These are phyloP conservation scores for Ilyonectria destructans DNA, from an alignment of 2,329 filamentous ascomycete species.

Conservation along the genomic window DNA sequence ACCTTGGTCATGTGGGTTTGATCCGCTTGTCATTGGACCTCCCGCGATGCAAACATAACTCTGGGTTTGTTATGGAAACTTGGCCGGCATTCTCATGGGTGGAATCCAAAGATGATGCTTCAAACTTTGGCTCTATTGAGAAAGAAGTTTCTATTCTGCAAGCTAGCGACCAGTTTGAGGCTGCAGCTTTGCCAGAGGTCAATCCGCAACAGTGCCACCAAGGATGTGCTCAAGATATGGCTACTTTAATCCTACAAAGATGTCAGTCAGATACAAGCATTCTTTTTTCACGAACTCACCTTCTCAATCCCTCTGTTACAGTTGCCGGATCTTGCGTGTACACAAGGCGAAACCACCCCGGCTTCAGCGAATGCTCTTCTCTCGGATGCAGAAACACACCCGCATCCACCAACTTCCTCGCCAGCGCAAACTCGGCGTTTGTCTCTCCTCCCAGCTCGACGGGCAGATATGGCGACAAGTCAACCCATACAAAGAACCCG, in stretches of 20 bases:
- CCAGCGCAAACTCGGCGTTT: slow-evolving; percentile 62
- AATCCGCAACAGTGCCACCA: no score
- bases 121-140: no score
- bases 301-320: slow-evolving; percentile 57
- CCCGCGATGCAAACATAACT: neutral
- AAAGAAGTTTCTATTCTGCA: neutral
- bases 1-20: neutral
- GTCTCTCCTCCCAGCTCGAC: slow-evolving; percentile 46
- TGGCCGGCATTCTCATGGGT: neutral
- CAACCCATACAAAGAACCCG: slow-evolving; percentile 71
- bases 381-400: slow-evolving; percentile 68
- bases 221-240: slow-evolving; percentile 20
- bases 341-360: slow-evolving; percentile 70
- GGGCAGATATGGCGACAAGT: slow-evolving; percentile 64
- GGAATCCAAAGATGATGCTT: neutral
- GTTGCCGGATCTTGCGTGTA: slow-evolving; percentile 60
- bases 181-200: no score
- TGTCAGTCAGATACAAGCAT: slow-evolving; percentile 16
- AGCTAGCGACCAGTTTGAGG: no score
- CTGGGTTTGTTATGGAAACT: neutral
- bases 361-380: slow-evolving; percentile 61
- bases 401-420: slow-evolving; percentile 59
- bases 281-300: slow-evolving; percentile 42
- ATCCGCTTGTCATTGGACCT: neutral
- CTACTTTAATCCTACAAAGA: slow-evolving; percentile 34